Evolutionary conservation across 495 filamentous ascomycete genomes (phyloP), one percentile per base, ranked within the genome.

Genomic region (Penicillium lividum): DNA sequence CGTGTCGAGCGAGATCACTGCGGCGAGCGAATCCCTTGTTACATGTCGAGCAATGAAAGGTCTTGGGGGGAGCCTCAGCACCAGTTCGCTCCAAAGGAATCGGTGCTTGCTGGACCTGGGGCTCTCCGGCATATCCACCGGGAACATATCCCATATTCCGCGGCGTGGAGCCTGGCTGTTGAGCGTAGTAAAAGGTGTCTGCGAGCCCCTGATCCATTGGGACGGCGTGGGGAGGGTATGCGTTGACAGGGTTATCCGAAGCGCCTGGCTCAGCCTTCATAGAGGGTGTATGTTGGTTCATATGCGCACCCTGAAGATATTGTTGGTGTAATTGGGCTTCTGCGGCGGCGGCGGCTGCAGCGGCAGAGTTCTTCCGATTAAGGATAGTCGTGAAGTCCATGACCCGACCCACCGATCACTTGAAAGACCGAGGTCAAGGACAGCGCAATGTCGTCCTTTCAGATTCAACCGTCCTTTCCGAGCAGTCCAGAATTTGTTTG

Each of bases 1-100:
- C 94, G 75, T 98, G 94, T 45, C 94, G 84, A 48, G 94, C 91
- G 9, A 98, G 84, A 74, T 98, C 94, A 73, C 95, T 98, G 54
- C 94, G 82, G 59, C 94, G 83, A 52, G 94, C 94, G 69, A 98
- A 98, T 16, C 89, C 90, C 70, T 98, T 98, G 30, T 82, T 84
- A 71, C 94, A 98, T 10, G 86, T 91, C 30, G 84, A 88, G 72
- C 94, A 98, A n/a, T 92, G 86, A 65, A 94, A 98, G 1, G 90
- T 88, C 72, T 97, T 97, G 5, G 84, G 80, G 52, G 83, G 81
- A 18, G 81, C 80, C 34, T 83, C 81, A 5, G 65, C 70, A 25
- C 73, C 72, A 25, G 77, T 68, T 48, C 81, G 77, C 51, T 75
- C 76, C 15, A 75, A 75, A 13, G 80, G 68, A 42, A 61, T 48